phyloP scores from a whole-genome alignment of 495 filamentous ascomycete species.

The Penicillium odoratum region DNA sequence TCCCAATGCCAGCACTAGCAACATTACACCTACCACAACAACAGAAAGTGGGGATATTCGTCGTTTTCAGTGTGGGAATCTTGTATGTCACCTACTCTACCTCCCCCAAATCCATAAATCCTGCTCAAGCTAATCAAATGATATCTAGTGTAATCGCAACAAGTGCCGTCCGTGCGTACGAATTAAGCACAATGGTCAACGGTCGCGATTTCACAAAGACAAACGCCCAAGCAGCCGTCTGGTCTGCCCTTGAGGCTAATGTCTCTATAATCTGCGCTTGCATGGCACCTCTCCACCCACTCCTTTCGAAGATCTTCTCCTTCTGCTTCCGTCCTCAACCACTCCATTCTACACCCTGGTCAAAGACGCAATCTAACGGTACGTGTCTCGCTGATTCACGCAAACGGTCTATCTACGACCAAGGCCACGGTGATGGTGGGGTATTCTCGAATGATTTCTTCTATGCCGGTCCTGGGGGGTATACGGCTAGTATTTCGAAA shows the following conservation, averaged over 20 bases:
- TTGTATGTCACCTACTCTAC: slow-evolving; percentile 36
- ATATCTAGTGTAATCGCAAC: slow-evolving; percentile 40
- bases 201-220: slow-evolving; percentile 28
- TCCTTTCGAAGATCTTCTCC: slow-evolving; percentile 72
- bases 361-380: slow-evolving; percentile 15
- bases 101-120: no score
- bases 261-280: slow-evolving; percentile 80
- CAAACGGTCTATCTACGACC: slow-evolving; percentile 21
- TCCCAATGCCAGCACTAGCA: slow-evolving; percentile 46
- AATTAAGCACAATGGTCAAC: slow-evolving; percentile 21
- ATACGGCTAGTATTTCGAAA: slow-evolving; percentile 31
- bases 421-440: slow-evolving; percentile 14
- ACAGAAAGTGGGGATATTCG: slow-evolving; percentile 42
- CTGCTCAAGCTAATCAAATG: background rate
- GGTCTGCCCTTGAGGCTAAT: slow-evolving; percentile 84
- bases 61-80: slow-evolving; percentile 50
- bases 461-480: slow-evolving; percentile 16
- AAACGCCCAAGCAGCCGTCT: slow-evolving; percentile 55
- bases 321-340: slow-evolving; percentile 27
- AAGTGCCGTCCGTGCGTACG: slow-evolving; percentile 32
- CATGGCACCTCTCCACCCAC: slow-evolving; percentile 76
- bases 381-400: slow-evolving; percentile 14
- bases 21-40: slow-evolving; percentile 39
- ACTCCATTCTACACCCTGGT: slow-evolving; percentile 14
- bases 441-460: slow-evolving; percentile 27